Base-by-base conservation (phyloP, 768 basidiomycete genomes). In the Boletus pseudo-olivaceus region DNA sequence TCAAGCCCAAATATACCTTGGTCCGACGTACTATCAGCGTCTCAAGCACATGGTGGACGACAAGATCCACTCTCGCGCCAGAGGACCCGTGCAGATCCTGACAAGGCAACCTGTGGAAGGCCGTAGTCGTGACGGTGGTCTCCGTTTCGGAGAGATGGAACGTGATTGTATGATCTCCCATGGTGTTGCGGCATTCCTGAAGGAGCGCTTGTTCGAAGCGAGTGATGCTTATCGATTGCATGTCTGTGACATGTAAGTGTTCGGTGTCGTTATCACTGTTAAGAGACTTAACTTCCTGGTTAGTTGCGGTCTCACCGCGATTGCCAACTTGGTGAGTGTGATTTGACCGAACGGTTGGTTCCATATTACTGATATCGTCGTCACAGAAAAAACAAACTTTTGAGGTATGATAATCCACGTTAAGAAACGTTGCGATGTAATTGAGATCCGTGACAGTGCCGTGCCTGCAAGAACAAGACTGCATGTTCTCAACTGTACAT, bases 141-240 rank as follows among this genome's bases (percentile, higher is more conserved):
- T 99, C 59, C 93, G 97, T 66, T 99, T 99, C 79, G 97, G 97
- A 79, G 97, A 99, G 81, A 99, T 99, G 97, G 97, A 99, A 69
- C 91, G 93, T 71, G 96, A 98, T 82, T 98, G 97, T 71, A 99
- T 99, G 97, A 96, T 99, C 57, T 97, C 97, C 23, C 97, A 99
- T 76, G 97, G 97, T 69, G 94, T 98, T 59, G 96, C 97, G 43
- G 93, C 84, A 2, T 98, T 98, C 84, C 73, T 98, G 73, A 98
- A 98, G 75, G 97, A 98, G 76, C 88, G 97, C 54, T 77, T 98
- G 70, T 94, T 94, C 63, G 92, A 94, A 68, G 93, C 90, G 30
- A 91, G 89, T 67, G 88, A 94, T 69, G 92, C 91, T 10, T 96
- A 96, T 73, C 86, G 95, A 40, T 74, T 98, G 35, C 95, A 98